Percentiles rank a stretch among this genome's conserved stretches.
phyloP scores from a whole-genome alignment of 2,329 filamentous ascomycete genomes.

The Sporothrix brasiliensis region DNA sequence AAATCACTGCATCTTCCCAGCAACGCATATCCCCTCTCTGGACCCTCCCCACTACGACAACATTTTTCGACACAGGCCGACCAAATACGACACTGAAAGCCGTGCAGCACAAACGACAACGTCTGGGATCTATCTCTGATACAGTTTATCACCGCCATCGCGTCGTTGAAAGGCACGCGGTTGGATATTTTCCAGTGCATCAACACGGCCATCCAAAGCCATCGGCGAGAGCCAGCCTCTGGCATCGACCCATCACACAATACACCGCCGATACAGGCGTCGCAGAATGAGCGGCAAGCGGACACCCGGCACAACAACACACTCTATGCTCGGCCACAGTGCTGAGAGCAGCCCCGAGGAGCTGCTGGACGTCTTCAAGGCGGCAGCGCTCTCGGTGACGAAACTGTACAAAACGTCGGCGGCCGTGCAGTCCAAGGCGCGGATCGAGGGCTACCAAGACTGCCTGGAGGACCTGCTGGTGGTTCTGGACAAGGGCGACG shows the following conservation, averaged over 20 bases:
- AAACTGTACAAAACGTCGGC: constrained; percentile 94
- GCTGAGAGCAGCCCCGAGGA: constrained; percentile 53
- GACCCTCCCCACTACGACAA: neutral
- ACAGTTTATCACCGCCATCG: constrained; percentile 2
- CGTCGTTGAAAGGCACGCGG: neutral
- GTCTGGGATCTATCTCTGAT: neutral
- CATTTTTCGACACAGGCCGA: neutral
- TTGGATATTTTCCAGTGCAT: neutral
- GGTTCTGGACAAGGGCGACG: constrained; percentile 80
- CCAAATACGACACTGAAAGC: neutral
- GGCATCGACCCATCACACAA: neutral
- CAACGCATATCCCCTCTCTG: constrained; percentile 26
- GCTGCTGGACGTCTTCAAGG: constrained; percentile 86
- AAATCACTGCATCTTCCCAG: constrained; percentile 26
- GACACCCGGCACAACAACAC: neutral
- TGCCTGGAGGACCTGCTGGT: constrained; percentile 86
- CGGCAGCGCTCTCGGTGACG: constrained; percentile 89
- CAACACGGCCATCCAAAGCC: neutral
- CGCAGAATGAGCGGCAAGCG: constrained; percentile 1
- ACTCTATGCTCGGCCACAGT: constrained; percentile 25
- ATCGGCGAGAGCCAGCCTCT: neutral
- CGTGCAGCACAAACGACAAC: constrained; percentile 1
- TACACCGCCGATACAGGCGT: neutral
- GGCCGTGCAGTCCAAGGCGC: constrained; percentile 72
- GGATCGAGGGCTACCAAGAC: constrained; percentile 86